Conservation (phyloP, 352 stramenopile species). For the Pythium phragmiticola region DNA sequence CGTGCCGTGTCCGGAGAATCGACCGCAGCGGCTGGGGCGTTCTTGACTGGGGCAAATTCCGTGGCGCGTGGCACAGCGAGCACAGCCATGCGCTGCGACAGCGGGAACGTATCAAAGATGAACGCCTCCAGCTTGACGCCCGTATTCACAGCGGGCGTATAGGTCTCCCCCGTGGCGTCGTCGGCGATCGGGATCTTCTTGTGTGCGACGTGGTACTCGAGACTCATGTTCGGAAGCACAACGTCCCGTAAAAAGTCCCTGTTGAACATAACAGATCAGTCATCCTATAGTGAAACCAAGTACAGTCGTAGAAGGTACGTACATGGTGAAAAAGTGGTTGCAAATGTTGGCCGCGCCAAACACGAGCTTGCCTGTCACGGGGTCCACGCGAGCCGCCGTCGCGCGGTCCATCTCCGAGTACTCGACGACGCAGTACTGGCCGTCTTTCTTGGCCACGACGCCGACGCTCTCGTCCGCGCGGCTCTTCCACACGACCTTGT, state of each 20-base stretch:
- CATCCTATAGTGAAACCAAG: neutral
- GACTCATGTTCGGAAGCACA: constrained; percentile 73
- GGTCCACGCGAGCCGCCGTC: constrained; percentile 59
- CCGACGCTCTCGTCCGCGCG: constrained; percentile 92
- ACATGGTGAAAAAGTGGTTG: constrained; percentile 91
- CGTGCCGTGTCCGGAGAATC: constrained; percentile 89
- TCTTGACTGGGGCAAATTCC: constrained; percentile 94
- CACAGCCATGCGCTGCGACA: constrained; percentile 92
- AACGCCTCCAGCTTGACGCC: constrained; percentile 99
- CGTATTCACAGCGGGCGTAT: constrained; percentile 85
- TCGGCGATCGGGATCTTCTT: constrained; percentile 97
- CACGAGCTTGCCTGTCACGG: constrained; percentile 77
- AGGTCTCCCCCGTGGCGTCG: constrained; percentile 58
- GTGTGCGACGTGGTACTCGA: constrained; percentile 95
- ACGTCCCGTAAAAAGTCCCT: constrained; percentile 82
- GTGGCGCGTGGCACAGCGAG: constrained; percentile 90
- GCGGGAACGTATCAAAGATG: constrained; percentile 99
- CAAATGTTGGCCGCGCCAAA: constrained; percentile 98
- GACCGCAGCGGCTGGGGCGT: constrained; percentile 61
- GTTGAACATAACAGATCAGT: neutral
- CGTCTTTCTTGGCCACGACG: constrained; percentile 81
- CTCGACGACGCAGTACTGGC: constrained; percentile 93
- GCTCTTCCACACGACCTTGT: constrained; percentile 97
- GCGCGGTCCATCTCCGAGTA: constrained; percentile 95
- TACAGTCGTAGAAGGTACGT: constrained; percentile 7